phyloP scores from a whole-genome alignment of 208 protist species.

The Acanthamoeba sp. region DNA sequence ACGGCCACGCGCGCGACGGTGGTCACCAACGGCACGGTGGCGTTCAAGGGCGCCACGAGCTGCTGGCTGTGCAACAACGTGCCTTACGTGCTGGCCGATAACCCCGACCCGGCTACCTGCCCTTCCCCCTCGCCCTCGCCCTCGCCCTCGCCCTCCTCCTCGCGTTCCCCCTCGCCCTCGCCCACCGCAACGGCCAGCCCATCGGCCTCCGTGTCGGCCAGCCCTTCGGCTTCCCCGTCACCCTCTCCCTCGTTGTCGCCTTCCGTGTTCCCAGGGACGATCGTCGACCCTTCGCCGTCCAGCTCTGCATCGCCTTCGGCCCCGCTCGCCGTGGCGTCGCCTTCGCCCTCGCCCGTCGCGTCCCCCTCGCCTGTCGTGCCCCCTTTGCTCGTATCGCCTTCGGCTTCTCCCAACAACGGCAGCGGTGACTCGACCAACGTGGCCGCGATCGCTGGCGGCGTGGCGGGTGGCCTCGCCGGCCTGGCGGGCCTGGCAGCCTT shows the following conservation, averaged over 20 bases:
- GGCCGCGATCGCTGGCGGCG: background rate
- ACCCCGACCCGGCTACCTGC: background rate
- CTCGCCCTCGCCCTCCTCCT: background rate
- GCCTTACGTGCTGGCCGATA: background rate
- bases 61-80: background rate
- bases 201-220: background rate
- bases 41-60: background rate
- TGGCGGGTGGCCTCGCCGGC: background rate
- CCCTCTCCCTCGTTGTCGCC: background rate
- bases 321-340: background rate
- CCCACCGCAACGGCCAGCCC: background rate
- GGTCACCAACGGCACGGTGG: background rate
- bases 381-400: background rate
- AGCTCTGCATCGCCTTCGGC: background rate
- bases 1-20: background rate
- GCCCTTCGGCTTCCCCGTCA: background rate
- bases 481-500: background rate
- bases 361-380: background rate
- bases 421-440: background rate
- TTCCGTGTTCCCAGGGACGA: too few species aligned
- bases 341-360: background rate
- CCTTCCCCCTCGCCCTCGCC: background rate
- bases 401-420: background rate
- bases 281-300: background rate
- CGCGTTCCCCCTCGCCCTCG: background rate